Evolutionary conservation across 495 filamentous ascomycete genomes (phyloP), one percentile per base, ranked within the genome.

Genomic region (Hypoxylon lenormandii): DNA sequence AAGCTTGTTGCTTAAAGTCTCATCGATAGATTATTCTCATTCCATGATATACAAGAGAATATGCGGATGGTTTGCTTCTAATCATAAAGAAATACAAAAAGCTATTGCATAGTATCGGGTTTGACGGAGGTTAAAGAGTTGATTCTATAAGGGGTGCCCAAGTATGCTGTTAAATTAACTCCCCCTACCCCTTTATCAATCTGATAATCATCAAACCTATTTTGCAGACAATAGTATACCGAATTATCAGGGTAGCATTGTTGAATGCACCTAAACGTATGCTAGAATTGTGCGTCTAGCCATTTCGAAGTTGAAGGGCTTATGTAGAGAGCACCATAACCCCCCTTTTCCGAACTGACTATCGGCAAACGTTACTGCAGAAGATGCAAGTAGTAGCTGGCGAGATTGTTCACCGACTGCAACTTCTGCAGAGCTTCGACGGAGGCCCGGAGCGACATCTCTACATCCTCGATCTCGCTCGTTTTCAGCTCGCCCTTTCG

Each of bases 351-450:
- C 16, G 1, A 55, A 26, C 36, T 21, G 30, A 7, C 33, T 23
- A 23, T 28, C 12, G 16, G 5, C 2, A 16, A 26, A 19, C 13
- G 30, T 16, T 45, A 8, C 33, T 58, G 61, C 15, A 71, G 51
- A 28, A 66, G 68, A 21, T 71, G 68, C 21, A 71, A 50, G 26
- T 71, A 71, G 45, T 71, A 61, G 37, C 33, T 66, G 5, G 68
- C 58, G 38, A 71, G 62, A 18, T 66, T 71, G 40, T 71, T 71
- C 30, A 71, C 68, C n/a, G 62, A 66, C 23, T 71, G 68, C 10
- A 71, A 47, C 53, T 71, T 71, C 58, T 71, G 68, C 33, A 71
- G 28, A 22, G 57, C 47, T 16, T 63, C 68, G 38, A 71, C 52
- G 15, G 56, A 62, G 16, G 23, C 19, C 6, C 30, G 68, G 15